Conservation (phyloP, 371 early-diverging fungal genomes). For the Mortierella sp. region DNA sequence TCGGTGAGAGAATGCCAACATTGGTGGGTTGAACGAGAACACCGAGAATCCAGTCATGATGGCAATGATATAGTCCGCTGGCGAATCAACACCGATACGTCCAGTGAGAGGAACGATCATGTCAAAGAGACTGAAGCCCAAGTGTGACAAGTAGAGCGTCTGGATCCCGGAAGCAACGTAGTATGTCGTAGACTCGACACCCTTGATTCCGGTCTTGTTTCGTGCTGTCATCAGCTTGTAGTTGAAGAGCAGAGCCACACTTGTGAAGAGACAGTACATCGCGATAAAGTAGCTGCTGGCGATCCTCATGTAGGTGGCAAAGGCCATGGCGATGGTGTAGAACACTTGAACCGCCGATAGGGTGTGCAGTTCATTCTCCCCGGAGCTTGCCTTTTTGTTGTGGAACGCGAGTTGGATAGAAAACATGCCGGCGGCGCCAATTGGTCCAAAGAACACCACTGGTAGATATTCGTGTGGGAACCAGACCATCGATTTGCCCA, state of each 20-base stretch:
- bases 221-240: neutral
- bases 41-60: slow-evolving; percentile 66
- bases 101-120: slow-evolving; percentile 82
- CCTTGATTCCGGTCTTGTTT: neutral
- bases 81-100: slow-evolving; percentile 75
- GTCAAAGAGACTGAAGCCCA: slow-evolving; percentile 64
- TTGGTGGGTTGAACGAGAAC: slow-evolving; percentile 58
- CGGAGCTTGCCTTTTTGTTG: slow-evolving; percentile 10
- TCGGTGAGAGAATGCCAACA: slow-evolving; percentile 70
- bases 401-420: slow-evolving; percentile 59
- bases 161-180: slow-evolving; percentile 55
- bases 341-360: slow-evolving; percentile 27
- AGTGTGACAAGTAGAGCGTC: slow-evolving; percentile 57
- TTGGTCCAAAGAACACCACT: slow-evolving; percentile 63
- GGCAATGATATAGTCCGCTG: slow-evolving; percentile 74
- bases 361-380: slow-evolving; percentile 31
- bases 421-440: slow-evolving; percentile 57
- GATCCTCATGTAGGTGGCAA: slow-evolving; percentile 4
- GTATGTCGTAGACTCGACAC: slow-evolving; percentile 55
- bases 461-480: slow-evolving; percentile 74
- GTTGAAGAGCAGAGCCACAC: slow-evolving; percentile 32
- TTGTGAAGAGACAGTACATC: slow-evolving; percentile 26
- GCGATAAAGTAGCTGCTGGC: slow-evolving; percentile 43
- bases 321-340: slow-evolving; percentile 14
- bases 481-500: slow-evolving; percentile 72